Conservation (phyloP, 108 stramenopile genomes). For the Conticribra weissflogii region DNA sequence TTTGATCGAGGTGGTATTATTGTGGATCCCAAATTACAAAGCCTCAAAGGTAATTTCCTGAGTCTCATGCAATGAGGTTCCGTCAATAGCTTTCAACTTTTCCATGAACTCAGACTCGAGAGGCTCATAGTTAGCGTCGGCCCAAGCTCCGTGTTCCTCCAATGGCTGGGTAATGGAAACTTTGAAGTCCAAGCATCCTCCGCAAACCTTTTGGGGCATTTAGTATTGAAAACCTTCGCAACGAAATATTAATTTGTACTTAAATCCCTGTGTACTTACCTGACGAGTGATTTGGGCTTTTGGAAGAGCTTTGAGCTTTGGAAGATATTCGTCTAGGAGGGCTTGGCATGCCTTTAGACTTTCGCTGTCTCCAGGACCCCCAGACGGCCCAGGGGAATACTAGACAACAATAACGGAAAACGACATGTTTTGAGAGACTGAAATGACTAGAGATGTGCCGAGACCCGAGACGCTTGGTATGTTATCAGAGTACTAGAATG, state of each 20-base stretch:
- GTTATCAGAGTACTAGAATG: background rate
- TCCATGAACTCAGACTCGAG: slow-evolving; percentile 60
- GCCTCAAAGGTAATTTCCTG: slow-evolving; percentile 57
- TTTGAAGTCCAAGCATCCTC: slow-evolving; percentile 80
- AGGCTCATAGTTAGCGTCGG: slow-evolving; percentile 51
- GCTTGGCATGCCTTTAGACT: slow-evolving; percentile 71
- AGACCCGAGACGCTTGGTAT: background rate
- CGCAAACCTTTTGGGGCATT: too few relatives aligned
- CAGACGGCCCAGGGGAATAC: slow-evolving; percentile 42
- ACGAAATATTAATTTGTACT: too few relatives aligned
- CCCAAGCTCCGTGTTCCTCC: slow-evolving; percentile 54
- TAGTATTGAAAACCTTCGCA: too few relatives aligned
- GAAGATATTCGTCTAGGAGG: slow-evolving; percentile 56
- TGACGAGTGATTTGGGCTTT: slow-evolving; percentile 68
- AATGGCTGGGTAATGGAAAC: slow-evolving; percentile 49
- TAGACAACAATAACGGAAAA: background rate
- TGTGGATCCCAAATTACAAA: slow-evolving; percentile 13
- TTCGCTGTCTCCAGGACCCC: slow-evolving; percentile 60
- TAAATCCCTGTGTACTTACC: too few relatives aligned
- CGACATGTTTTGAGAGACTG: background rate
- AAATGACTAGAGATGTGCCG: background rate
- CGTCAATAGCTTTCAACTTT: slow-evolving; percentile 60
- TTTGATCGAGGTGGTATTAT: background rate
- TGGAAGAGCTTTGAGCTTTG: slow-evolving; percentile 62
- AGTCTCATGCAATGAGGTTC: slow-evolving; percentile 58